A percentile compares a stretch with the other conserved stretches of the same genome.
phyloP scores from a whole-genome alignment of 1,139 yeast species.

The Saccharomyces hybrid region DNA sequence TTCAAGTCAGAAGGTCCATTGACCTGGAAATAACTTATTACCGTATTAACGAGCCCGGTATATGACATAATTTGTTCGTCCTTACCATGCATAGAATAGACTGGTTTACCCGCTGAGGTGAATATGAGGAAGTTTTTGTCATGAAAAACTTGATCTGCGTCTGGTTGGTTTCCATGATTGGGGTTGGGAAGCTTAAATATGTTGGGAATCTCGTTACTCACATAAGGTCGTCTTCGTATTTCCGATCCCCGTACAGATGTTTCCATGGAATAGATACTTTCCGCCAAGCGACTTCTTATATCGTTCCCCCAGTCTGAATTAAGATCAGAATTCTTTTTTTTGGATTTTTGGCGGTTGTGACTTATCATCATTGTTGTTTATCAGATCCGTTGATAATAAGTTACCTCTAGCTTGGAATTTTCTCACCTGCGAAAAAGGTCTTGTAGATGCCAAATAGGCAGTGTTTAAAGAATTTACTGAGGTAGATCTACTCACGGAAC shows the following conservation, averaged over 20 bases:
- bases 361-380: not conserved
- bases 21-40: conserved; percentile 35
- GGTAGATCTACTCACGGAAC: not conserved
- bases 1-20: conserved; percentile 31
- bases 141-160: not conserved
- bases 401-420: not conserved
- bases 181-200: conserved; percentile 10
- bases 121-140: conserved; percentile 53
- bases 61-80: conserved; percentile 67
- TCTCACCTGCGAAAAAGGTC: not conserved
- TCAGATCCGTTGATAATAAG: not conserved
- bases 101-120: conserved; percentile 92
- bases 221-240: conserved; percentile 12
- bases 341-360: not conserved
- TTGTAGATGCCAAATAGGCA: not conserved
- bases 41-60: conserved; percentile 50
- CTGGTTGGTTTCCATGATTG: not conserved
- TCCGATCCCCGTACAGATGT: conserved; percentile 7
- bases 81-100: conserved; percentile 71
- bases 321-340: not conserved
- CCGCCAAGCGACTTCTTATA: conserved; percentile 14
- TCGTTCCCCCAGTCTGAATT: conserved; percentile 6
- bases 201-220: conserved; percentile 25
- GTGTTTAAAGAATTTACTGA: not conserved
- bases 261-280: conserved; percentile 20